Conservation (phyloP, 495 filamentous ascomycete genomes). For the Penicillium simplicissimum region DNA sequence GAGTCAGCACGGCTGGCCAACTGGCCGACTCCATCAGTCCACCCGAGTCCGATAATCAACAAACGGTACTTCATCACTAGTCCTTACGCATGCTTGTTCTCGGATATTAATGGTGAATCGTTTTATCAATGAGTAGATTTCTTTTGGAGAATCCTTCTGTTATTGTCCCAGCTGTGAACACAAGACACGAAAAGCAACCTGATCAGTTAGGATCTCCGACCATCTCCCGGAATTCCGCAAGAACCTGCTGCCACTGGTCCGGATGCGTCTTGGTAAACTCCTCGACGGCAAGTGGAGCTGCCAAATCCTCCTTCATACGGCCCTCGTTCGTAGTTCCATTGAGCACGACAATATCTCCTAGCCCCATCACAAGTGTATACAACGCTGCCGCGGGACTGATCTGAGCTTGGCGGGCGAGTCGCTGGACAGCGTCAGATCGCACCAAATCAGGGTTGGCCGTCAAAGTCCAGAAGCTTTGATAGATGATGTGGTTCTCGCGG, state of each 20-base stretch:
- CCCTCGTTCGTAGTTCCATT: constrained; percentile 66
- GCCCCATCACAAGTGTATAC: constrained; percentile 65
- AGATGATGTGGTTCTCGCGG: constrained; percentile 56
- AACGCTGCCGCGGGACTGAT: constrained; percentile 58
- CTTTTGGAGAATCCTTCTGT: not conserved
- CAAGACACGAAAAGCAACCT: not conserved
- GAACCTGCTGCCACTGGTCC: constrained; percentile 45
- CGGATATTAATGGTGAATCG: too few relatives aligned
- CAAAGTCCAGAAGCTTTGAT: constrained; percentile 81
- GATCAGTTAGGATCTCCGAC: constrained; percentile 42
- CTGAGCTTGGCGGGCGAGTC: constrained; percentile 46
- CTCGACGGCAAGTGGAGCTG: constrained; percentile 51
- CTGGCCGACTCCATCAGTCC: not conserved
- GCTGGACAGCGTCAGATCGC: constrained; percentile 49
- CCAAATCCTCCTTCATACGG: constrained; percentile 68
- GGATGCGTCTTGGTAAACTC: constrained; percentile 45
- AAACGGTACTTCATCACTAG: too few relatives aligned
- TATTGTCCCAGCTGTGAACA: too few relatives aligned
- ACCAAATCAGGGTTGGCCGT: constrained; percentile 67
- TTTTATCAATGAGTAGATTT: not conserved
- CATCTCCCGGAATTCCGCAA: constrained; percentile 47
- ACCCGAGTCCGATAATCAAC: not conserved
- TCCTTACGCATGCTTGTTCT: too few relatives aligned
- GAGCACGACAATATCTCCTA: constrained; percentile 60
- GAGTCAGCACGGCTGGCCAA: constrained; percentile 21